Evolutionary conservation across 176 grass and related monocot genomes (phyloP), one percentile per base, ranked within the genome.

Genomic region (Oryza glumipatula): DNA sequence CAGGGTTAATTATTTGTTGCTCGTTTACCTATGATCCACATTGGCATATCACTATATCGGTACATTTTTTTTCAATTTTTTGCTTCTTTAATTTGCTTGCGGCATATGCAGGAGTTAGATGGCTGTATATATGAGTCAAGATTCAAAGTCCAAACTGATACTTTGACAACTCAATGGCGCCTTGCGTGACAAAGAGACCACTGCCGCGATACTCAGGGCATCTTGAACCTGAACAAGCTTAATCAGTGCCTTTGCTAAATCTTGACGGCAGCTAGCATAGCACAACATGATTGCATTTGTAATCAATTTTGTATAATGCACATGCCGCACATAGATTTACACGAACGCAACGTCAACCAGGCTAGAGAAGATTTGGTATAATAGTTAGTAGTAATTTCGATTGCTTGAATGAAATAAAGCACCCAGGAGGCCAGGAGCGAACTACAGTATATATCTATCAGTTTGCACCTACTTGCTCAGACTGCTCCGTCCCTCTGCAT

Each of bases 401-500:
- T 52, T 17, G 49, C 49, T 17, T 52, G 49, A 52, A 52, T 16
- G 14, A 52, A 52, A 16, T 52, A 52, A 52, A 52, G 49, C 49
- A 52, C 3, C 14, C 15, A 14, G 43, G 9, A 10, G 11, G 2
- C 14, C 15, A 14, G 43, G 9, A 10, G 11, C 10, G 49, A 7
- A 17, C 49, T 16, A 16, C 26, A 26, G 33, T 51, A 3, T 52
- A 14, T 52, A 52, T 52, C 17, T 52, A 52, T 17, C 49, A 52
- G 49, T 39, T 52, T 52, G 15, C 15, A 6, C 49, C 15, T 52
- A 14, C 45, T 47, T 12, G 13, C 5, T 52, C 49, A 52, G 49
- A 52, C 17, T 58, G 54, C 2, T 54, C 90, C 90, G 54, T 92
- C 93, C 73, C 49, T 52, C 6, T 52, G 49, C 15, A 17, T 52